phyloP scores from a whole-genome alignment of 768 basidiomycete species.

The Boletus fagicola region DNA sequence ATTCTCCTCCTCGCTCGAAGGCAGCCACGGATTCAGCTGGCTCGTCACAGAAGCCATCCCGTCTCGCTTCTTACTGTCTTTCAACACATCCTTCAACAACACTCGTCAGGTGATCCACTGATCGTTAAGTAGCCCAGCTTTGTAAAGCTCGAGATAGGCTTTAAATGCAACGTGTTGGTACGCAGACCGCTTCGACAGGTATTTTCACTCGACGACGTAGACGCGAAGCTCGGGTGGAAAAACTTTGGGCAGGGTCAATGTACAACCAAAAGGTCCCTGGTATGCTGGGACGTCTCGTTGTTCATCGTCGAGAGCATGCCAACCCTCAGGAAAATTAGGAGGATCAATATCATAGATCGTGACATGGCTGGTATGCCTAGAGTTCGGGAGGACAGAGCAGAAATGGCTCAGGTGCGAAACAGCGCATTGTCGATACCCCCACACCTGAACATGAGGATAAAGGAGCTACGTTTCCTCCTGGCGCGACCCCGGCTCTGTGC shows the following conservation, averaged over 20 bases:
- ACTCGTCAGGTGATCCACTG: constrained; percentile 62
- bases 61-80: constrained; percentile 60
- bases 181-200: constrained; percentile 59
- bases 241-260: constrained; percentile 58
- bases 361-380: constrained; percentile 45
- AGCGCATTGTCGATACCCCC: constrained; percentile 44
- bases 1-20: constrained; percentile 18
- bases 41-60: constrained; percentile 54
- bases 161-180: constrained; percentile 69
- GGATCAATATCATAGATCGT: constrained; percentile 68
- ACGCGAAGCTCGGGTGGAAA: constrained; percentile 51
- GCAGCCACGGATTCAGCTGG: constrained; percentile 66
- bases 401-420: constrained; percentile 71
- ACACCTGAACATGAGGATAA: constrained; percentile 66
- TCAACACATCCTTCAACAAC: constrained; percentile 53
- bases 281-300: constrained; percentile 31
- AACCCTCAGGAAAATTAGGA: constrained; percentile 57
- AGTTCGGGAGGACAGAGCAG: constrained; percentile 63
- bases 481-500: constrained; percentile 82
- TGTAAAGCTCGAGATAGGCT: constrained; percentile 61
- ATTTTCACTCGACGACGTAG: constrained; percentile 47
- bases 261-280: constrained; percentile 63
- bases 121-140: constrained; percentile 61
- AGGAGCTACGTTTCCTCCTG: constrained; percentile 62
- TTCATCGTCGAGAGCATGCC: constrained; percentile 46